Base-by-base conservation (phyloP, 768 basidiomycete genomes). In the Pleurotus djamor region DNA sequence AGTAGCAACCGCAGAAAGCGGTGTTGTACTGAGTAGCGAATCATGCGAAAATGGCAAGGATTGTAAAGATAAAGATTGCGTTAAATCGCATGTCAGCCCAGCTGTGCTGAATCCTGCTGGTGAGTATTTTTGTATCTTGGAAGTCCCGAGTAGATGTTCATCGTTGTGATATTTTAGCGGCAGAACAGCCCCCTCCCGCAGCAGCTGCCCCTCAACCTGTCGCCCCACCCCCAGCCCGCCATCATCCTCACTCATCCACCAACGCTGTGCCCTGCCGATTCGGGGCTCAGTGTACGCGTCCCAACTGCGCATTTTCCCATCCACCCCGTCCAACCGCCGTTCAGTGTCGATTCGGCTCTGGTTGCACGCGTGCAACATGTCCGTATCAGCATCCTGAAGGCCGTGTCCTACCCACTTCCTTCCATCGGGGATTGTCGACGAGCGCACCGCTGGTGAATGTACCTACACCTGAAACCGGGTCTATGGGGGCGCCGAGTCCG, bases 1-100 rank as follows among this genome's bases (percentile, higher is more conserved):
- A n/a, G 93, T 95, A 3, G 96, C 97, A 5, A 97, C 96, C 14
- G 81, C 90, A 35, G 94, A 96, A 74, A 95, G 91, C 66, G 97
- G 96, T 7, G 83, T 99, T 62, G 97, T 98, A 1, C 79, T 99
- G 58, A 96, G 92, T 66, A 94, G 92, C 59, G 96, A 98, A 59
- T 79, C 93, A 16, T 99, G 97, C 72, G 92, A 95, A 66, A 85
- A 88, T 51, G 92, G 92, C 14, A 90, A 87, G 69, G 78, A 89
- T 48, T 99, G 97, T 73, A 87, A 91, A 67, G 94, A 99, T 72
- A 88, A 92, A 69, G 96, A 98, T 72, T 98, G 95, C 71, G 85
- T 90, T 59, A 94, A 93, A 70, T 86, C 86, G 21, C 95, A 98
- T 71, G 89, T 94, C 60, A 95, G 93, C 66, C 93, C 94, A 9